Evolutionary conservation across 1,284 basidiomycete species (phyloP).

Genomic region (Cutaneotrichosporon cavernicola): DNA sequence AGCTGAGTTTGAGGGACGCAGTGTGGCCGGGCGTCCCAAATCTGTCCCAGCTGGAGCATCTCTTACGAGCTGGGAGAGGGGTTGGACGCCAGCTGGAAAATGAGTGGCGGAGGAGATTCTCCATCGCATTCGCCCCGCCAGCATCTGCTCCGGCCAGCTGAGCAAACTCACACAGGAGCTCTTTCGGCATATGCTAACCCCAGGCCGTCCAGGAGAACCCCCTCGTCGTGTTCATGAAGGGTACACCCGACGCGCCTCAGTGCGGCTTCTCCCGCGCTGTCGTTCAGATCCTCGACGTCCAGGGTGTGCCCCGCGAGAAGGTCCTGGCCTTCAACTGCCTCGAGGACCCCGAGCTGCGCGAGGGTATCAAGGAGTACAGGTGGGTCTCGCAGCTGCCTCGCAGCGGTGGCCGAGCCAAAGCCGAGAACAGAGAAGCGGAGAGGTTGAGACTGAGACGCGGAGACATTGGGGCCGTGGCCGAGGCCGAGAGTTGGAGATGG

Average conservation of each 20-base stretch:
- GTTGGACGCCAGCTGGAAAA: no score
- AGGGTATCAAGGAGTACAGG: slow-evolving; percentile 93
- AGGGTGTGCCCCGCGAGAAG: slow-evolving; percentile 76
- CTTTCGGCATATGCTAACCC: background rate
- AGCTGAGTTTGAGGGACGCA: slow-evolving; percentile 13
- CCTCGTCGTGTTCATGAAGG: slow-evolving; percentile 93
- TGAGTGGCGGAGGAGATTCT: no score
- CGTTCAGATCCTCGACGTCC: slow-evolving; percentile 83
- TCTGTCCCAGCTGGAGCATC: no score
- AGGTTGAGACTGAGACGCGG: no score
- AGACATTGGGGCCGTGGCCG: no score
- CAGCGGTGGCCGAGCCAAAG: background rate
- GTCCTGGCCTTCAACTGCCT: slow-evolving; percentile 86
- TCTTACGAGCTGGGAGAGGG: no score
- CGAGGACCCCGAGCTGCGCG: slow-evolving; percentile 68
- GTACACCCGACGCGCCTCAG: slow-evolving; percentile 67
- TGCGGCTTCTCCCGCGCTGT: slow-evolving; percentile 92
- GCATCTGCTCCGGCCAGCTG: no score
- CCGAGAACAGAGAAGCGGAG: background rate
- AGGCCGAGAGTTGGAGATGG: no score
- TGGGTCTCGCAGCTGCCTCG: slow-evolving; percentile 55
- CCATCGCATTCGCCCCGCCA: no score
- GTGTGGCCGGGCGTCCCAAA: no score
- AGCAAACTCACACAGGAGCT: no score
- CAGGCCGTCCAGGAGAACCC: slow-evolving; percentile 68